These are phyloP conservation scores for Margaritispora aquatica DNA, from an alignment of 495 filamentous ascomycete genomes.

Conservation along the genomic window DNA sequence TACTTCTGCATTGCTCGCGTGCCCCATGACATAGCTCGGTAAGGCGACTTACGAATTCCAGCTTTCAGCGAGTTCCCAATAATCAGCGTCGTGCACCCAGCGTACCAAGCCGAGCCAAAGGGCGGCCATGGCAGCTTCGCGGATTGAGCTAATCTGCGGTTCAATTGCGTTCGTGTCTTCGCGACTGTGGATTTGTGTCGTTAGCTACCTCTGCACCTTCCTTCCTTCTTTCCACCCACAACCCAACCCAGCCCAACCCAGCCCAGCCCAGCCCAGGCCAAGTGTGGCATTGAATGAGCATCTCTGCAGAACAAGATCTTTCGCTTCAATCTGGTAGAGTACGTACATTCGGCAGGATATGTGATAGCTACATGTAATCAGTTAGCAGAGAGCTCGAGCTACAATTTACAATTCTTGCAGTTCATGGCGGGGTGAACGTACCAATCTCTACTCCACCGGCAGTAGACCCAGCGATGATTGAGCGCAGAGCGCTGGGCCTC, in stretches of 20 bases:
- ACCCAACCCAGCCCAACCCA: no score
- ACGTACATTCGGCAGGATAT: conserved; percentile 90
- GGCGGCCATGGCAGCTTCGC: conserved; percentile 94
- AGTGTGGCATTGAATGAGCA: not conserved
- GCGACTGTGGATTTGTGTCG: conserved; percentile 59
- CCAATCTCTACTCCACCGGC: conserved; percentile 95
- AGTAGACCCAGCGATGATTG: conserved; percentile 80
- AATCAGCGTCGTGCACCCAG: conserved; percentile 93
- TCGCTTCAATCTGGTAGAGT: not conserved
- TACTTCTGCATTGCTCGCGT: not conserved
- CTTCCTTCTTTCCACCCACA: no score
- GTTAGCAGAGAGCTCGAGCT: not conserved
- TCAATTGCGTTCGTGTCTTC: conserved; percentile 92
- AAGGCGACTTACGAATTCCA: conserved; percentile 82
- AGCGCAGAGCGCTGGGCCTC: conserved; percentile 75
- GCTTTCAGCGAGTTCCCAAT: conserved; percentile 96
- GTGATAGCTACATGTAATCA: conserved; percentile 69
- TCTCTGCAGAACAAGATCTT: not conserved
- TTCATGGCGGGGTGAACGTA: conserved; percentile 27
- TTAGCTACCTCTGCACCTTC: no score
- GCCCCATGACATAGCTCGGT: no score
- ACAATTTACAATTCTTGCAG: not conserved
- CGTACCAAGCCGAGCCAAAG: conserved; percentile 94
- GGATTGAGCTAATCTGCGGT: conserved; percentile 69
- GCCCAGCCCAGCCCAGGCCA: not conserved